phyloP scores from a whole-genome alignment of 345 rosid genomes.

The Microthlaspi erraticum region DNA sequence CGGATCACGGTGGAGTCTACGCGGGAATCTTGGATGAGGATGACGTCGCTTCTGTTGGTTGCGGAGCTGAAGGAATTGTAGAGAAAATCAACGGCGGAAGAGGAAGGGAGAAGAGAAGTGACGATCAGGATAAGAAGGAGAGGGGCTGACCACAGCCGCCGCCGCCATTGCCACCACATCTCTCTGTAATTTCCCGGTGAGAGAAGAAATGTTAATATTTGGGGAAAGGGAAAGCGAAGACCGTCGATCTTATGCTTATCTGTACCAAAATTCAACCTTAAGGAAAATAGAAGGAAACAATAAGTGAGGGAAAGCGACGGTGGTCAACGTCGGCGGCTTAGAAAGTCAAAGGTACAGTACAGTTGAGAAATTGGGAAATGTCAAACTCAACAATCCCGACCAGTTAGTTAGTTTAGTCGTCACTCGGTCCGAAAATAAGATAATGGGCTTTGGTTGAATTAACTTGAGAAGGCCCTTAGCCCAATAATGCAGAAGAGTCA shows the following conservation, averaged over 20 bases:
- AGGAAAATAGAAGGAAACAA: neutral
- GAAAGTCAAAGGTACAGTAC: slow-evolving; percentile 28
- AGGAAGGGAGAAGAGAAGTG: slow-evolving; percentile 31
- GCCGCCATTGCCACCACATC: slow-evolving; percentile 33
- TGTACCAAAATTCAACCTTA: neutral
- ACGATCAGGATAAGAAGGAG: slow-evolving; percentile 21
- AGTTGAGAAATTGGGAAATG: slow-evolving; percentile 15
- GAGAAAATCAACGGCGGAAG: slow-evolving; percentile 60
- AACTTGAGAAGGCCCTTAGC: neutral
- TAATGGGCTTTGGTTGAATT: slow-evolving; percentile 14
- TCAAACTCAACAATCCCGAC: slow-evolving; percentile 18
- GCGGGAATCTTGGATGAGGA: slow-evolving; percentile 64
- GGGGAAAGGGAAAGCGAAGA: slow-evolving; percentile 21
- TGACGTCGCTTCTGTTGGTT: slow-evolving; percentile 51
- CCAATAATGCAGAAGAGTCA: neutral
- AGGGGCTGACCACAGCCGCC: slow-evolving; percentile 6
- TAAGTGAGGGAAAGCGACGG: neutral
- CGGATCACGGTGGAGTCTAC: slow-evolving; percentile 63
- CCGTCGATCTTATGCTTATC: slow-evolving; percentile 11
- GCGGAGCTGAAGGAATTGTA: slow-evolving; percentile 60
- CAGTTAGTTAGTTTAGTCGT: neutral
- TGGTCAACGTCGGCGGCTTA: slow-evolving; percentile 40
- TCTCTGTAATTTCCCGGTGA: slow-evolving; percentile 16
- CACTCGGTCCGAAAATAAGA: neutral
- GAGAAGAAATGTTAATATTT: neutral